phyloP scores from a whole-genome alignment of 306 rosid genomes.

The Malus sylvestris region DNA sequence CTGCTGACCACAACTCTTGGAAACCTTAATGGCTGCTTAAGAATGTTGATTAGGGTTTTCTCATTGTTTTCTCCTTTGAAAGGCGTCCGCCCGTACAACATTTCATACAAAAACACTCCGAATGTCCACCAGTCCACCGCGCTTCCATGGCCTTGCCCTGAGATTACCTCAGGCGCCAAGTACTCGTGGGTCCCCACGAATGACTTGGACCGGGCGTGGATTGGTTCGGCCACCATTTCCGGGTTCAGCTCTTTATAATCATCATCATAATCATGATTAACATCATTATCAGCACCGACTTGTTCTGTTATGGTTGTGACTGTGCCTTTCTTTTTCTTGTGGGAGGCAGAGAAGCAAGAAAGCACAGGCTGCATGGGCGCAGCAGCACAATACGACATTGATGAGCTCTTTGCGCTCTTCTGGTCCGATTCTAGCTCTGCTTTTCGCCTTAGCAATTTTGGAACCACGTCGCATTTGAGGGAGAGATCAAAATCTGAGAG shows the following conservation, averaged over 20 bases:
- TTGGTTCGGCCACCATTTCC: constrained; percentile 86
- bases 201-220: constrained; percentile 70
- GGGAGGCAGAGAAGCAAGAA: constrained; percentile 65
- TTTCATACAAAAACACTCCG: constrained; percentile 84
- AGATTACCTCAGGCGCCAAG: constrained; percentile 86
- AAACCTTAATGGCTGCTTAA: constrained; percentile 62
- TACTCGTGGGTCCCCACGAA: constrained; percentile 95
- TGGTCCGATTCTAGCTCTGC: constrained; percentile 17
- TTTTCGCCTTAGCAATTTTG: constrained; percentile 50
- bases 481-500: constrained; percentile 93
- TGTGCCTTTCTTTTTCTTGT: constrained; percentile 35
- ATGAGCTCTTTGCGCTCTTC: constrained; percentile 29
- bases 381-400: constrained; percentile 45
- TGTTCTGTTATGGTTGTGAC: constrained; percentile 63
- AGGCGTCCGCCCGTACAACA: constrained; percentile 83
- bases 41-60: constrained; percentile 70
- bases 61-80: constrained; percentile 94
- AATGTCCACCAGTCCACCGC: constrained; percentile 99
- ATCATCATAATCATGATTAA: background rate
- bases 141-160: constrained; percentile 94
- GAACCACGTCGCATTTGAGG: constrained; percentile 90
- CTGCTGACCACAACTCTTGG: constrained; percentile 57
- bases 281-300: constrained; percentile 15
- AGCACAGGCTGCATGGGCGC: constrained; percentile 83
- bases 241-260: constrained; percentile 33